Conservation (phyloP, 2,329 filamentous ascomycete genomes). For the Simplicillium aogashimaense region DNA sequence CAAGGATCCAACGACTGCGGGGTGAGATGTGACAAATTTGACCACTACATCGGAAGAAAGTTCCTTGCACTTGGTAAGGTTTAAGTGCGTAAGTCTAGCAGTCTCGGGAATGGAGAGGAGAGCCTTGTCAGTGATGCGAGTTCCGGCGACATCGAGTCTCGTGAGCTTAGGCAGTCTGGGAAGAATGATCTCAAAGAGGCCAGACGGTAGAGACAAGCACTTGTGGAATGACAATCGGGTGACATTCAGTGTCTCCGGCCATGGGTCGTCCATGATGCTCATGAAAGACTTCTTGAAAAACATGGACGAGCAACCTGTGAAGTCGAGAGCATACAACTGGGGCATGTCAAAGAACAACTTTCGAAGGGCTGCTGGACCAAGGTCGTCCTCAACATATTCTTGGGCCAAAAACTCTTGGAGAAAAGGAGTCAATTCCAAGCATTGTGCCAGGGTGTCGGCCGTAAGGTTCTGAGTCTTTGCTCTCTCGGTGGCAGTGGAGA, state of each 20-base stretch:
- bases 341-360: slow-evolving; percentile 62
- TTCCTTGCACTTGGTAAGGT: slow-evolving; percentile 64
- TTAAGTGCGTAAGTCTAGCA: slow-evolving; percentile 66
- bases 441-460: slow-evolving; percentile 59
- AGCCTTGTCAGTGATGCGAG: slow-evolving; percentile 62
- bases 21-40: slow-evolving; percentile 61
- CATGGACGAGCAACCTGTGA: slow-evolving; percentile 64
- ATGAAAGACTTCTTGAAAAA: slow-evolving; percentile 58
- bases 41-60: slow-evolving; percentile 58
- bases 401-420: slow-evolving; percentile 71
- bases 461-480: slow-evolving; percentile 68
- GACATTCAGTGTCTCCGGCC: slow-evolving; percentile 47
- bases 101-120: slow-evolving; percentile 61
- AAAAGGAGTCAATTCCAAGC: slow-evolving; percentile 61
- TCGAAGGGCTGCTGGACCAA: slow-evolving; percentile 55
- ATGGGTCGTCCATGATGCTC: slow-evolving; percentile 39
- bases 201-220: slow-evolving; percentile 59
- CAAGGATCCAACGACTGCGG: slow-evolving; percentile 53
- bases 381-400: slow-evolving; percentile 71
- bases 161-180: slow-evolving; percentile 62
- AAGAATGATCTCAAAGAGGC: slow-evolving; percentile 58
- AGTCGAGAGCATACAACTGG: slow-evolving; percentile 58
- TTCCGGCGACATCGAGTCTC: slow-evolving; percentile 72
- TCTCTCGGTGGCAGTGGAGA: slow-evolving; percentile 65
- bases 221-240: slow-evolving; percentile 68